These are phyloP conservation scores for Clarkia xantiana DNA, from an alignment of 345 rosid species.

Conservation along the genomic window DNA sequence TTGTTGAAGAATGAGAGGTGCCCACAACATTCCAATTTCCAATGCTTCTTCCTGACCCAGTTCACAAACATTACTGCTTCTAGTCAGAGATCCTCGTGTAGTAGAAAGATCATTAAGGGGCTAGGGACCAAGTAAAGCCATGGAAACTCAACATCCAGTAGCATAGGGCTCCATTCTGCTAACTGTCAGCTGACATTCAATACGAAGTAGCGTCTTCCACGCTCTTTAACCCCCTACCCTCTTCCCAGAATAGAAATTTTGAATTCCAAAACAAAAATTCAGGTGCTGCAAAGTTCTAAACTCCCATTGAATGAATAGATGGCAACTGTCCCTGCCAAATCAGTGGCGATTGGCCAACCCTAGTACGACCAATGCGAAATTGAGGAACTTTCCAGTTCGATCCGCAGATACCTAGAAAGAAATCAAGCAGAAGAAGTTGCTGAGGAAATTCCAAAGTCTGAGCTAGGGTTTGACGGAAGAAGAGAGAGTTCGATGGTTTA, in stretches of 20 bases:
- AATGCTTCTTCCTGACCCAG: conserved; percentile 10
- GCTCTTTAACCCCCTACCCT: conserved; percentile 10
- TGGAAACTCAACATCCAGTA: conserved; percentile 8
- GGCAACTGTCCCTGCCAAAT: neutral
- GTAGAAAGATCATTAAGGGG: conserved; percentile 1
- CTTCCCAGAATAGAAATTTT: too few relatives aligned
- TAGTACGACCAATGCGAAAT: neutral
- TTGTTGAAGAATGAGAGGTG: conserved; percentile 19
- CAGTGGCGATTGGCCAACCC: conserved; percentile 1
- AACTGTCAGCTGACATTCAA: neutral
- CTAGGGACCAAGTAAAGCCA: conserved; percentile 10
- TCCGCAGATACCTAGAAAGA: neutral
- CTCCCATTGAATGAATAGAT: neutral
- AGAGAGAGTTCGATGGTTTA: too few relatives aligned
- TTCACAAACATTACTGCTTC: conserved; percentile 19
- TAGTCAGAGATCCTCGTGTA: conserved; percentile 5
- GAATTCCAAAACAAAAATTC: neutral
- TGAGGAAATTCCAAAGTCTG: too few relatives aligned
- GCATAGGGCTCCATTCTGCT: conserved; percentile 3
- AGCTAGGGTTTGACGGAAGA: neutral
- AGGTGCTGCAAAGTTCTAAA: neutral
- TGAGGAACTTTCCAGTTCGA: neutral
- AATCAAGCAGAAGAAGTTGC: conserved; percentile 1
- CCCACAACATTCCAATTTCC: conserved; percentile 8
- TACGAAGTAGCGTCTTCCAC: conserved; percentile 2